Conservation (phyloP, 345 rosid genomes). For the Tarenaya hassleriana region DNA sequence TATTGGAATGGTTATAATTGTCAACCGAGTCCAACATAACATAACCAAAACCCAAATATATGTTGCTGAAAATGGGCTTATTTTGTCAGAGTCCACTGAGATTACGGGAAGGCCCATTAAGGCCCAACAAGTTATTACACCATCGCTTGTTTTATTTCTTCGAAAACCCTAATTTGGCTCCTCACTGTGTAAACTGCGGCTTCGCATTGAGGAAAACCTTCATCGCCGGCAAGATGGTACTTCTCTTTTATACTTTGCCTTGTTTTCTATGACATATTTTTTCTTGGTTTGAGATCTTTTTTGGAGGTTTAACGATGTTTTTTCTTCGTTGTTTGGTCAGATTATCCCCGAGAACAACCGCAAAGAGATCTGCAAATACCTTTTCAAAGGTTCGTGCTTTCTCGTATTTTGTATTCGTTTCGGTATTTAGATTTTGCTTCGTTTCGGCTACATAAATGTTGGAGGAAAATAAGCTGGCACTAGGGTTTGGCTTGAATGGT, state of each 20-base stretch:
- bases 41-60: too few species aligned
- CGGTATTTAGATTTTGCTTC: background rate
- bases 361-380: conserved; percentile 47
- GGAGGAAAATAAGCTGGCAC: too few species aligned
- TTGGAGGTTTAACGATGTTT: conserved; percentile 1
- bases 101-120: background rate
- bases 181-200: conserved; percentile 4
- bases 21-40: too few species aligned
- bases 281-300: background rate
- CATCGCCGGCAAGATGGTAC: conserved; percentile 22
- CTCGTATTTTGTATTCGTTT: background rate
- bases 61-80: too few species aligned
- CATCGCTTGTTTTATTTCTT: background rate
- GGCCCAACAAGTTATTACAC: conserved; percentile 18
- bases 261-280: background rate
- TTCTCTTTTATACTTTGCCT: background rate
- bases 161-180: conserved; percentile 20
- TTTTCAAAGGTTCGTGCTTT: conserved; percentile 41
- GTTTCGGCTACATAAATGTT: too few species aligned
- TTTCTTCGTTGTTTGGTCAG: conserved; percentile 10
- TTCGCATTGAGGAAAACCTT: conserved; percentile 16
- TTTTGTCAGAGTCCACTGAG: too few species aligned
- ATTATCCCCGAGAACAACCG: conserved; percentile 36
- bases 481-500: too few species aligned
- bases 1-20: too few species aligned